Conservation (phyloP, 2,329 filamentous ascomycete genomes). For the Dactylellina leptospora region DNA sequence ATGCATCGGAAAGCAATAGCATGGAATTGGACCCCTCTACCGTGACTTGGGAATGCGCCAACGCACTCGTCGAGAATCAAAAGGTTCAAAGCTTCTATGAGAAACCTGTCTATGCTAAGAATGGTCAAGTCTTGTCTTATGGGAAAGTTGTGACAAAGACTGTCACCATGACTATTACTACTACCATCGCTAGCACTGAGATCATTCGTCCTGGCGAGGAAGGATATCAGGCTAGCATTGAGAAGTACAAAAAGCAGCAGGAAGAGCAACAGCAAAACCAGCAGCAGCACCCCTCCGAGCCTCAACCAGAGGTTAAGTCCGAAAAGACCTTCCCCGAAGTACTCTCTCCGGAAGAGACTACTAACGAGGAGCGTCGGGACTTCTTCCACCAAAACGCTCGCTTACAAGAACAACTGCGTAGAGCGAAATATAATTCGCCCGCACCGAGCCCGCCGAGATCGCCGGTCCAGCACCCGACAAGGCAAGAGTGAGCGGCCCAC, state of each 20-base stretch:
- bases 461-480: constrained; percentile 26
- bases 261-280: constrained; percentile 50
- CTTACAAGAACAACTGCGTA: constrained; percentile 47
- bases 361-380: constrained; percentile 40
- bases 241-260: constrained; percentile 54
- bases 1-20: constrained; percentile 48
- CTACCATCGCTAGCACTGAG: constrained; percentile 57
- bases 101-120: constrained; percentile 54
- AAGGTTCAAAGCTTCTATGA: constrained; percentile 56
- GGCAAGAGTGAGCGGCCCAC: constrained; percentile 39
- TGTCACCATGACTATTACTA: constrained; percentile 57
- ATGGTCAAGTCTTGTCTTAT: constrained; percentile 53
- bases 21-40: constrained; percentile 53
- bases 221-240: constrained; percentile 55
- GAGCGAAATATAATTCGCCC: constrained; percentile 46
- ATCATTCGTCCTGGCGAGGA: constrained; percentile 55
- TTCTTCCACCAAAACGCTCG: constrained; percentile 49
- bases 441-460: constrained; percentile 44
- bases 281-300: constrained; percentile 38
- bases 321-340: constrained; percentile 41
- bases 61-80: constrained; percentile 56
- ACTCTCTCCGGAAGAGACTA: constrained; percentile 42
- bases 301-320: constrained; percentile 23
- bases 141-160: constrained; percentile 57
- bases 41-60: constrained; percentile 57